A percentile compares a stretch with the other conserved stretches of the same genome.
phyloP scores from a whole-genome alignment of 495 filamentous ascomycete genomes.

The Usnea hakonensis region DNA sequence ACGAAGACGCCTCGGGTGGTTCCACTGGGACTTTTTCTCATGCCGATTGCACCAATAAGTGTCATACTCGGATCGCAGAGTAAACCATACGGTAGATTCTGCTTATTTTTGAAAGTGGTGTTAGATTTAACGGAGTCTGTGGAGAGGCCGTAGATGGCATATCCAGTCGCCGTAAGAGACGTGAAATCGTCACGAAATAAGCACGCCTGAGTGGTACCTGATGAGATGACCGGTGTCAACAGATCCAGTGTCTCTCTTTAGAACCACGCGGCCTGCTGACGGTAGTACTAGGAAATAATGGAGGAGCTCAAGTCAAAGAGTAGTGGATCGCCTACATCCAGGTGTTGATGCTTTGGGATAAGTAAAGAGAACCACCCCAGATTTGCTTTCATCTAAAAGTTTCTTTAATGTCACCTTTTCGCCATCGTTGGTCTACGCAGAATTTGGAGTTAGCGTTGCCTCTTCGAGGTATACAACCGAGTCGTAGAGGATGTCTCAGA shows the following conservation, averaged over 20 bases:
- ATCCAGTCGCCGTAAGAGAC: conserved; percentile 69
- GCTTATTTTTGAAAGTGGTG: conserved; percentile 80
- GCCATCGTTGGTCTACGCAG: conserved; percentile 81
- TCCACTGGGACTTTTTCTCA: conserved; percentile 70
- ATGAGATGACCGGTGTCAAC: neutral
- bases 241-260: neutral
- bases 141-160: conserved; percentile 82
- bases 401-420: conserved; percentile 64
- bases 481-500: too few relatives aligned
- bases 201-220: conserved; percentile 89
- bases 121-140: conserved; percentile 82
- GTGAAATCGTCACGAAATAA: conserved; percentile 78
- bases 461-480: too few relatives aligned
- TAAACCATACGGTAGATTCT: conserved; percentile 79
- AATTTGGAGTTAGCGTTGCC: too few relatives aligned
- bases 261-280: neutral
- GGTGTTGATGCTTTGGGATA: conserved; percentile 94
- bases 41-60: conserved; percentile 65
- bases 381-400: conserved; percentile 73
- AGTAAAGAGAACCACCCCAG: conserved; percentile 85
- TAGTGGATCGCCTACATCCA: conserved; percentile 64
- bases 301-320: neutral
- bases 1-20: conserved; percentile 81
- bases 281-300: neutral
- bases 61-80: conserved; percentile 71